A percentile compares a stretch with the other conserved stretches of the same genome.
Evolutionary conservation across 805 yeast genomes (phyloP).

Genomic region (Saccharomycopsis fermentans): DNA sequence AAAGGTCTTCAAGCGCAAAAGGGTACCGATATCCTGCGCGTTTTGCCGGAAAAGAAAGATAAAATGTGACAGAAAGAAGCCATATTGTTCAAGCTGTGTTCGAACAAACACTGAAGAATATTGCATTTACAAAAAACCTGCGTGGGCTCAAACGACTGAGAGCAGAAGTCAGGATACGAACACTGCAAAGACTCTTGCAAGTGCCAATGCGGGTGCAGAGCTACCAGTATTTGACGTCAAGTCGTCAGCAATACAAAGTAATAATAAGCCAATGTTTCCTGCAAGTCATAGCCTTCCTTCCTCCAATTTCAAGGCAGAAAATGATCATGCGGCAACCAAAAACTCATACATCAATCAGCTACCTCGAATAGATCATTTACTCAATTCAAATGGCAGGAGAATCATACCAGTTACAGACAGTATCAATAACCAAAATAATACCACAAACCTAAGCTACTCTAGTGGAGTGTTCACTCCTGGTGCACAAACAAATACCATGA

Average conservation of each 20-base stretch:
- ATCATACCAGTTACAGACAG: too few species aligned
- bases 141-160: conserved; percentile 5
- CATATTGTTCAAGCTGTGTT: conserved; percentile 29
- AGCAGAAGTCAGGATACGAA: not conserved
- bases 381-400: too few species aligned
- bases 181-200: not conserved
- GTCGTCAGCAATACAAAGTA: too few species aligned
- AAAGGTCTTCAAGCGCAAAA: conserved; percentile 8
- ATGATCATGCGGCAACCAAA: not conserved
- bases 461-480: not conserved
- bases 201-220: not conserved
- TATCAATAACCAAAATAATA: too few species aligned
- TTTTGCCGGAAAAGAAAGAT: conserved; percentile 28
- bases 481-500: not conserved
- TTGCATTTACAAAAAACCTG: conserved; percentile 26
- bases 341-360: not conserved
- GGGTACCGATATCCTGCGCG: conserved; percentile 26
- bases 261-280: too few species aligned
- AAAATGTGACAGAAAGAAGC: conserved; percentile 28
- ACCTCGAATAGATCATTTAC: too few species aligned
- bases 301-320: not conserved
- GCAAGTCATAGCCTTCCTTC: too few species aligned
- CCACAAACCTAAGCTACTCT: not conserved
- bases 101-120: conserved; percentile 21
- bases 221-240: not conserved